Evolutionary conservation across 495 filamentous ascomycete species (phyloP), one percentile per base, ranked within the genome.

Genomic region (Penicillium lagena): DNA sequence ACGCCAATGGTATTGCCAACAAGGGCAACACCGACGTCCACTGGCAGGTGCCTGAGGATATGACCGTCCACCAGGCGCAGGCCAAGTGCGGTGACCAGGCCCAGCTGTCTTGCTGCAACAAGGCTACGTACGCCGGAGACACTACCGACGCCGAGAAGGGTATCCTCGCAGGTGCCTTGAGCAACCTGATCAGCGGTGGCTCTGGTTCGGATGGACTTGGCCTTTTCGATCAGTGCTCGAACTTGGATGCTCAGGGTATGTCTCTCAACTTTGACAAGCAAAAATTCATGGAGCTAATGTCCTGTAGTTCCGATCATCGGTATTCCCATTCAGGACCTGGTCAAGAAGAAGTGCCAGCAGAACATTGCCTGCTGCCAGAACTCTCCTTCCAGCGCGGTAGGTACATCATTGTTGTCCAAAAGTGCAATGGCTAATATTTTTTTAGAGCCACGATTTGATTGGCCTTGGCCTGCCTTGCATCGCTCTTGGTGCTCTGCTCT

Each of bases 281-380:
- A n/a, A n/a, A n/a, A n/a, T n/a, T n/a, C n/a, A n/a, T 17, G 4
- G 4, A 1, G 15, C 15, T 17, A 17, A 17, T 17, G 1, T 17
- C 15, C 4, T 17, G 1, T 17, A 17, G 42, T 59, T 46, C 44
- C 48, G 43, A 49, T 56, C 44, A 43, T 57, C 15, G 46, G 36
- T 14, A 37, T 65, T 29, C 58, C 62, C 29, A 47, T 72, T 14
- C 38, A 58, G 38, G 71, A 75, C 41, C 37, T 75, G 28, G 42
- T 73, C 50, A 60, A 72, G 56, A 58, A 54, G 60, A 58, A 71
- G 52, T 75, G 71, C 71, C 71, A 72, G 63, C 67, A 71, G 63
- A 70, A 65, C 56, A 67, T 68, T 52, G 71, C 71, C 49, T 75
- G 71, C 56, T 75, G 71, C 67, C 71, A 75, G 65, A 55, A 63